These are phyloP conservation scores for Yamadazyma siamensis DNA, from an alignment of 1,139 yeast genomes.

Conservation along the genomic window DNA sequence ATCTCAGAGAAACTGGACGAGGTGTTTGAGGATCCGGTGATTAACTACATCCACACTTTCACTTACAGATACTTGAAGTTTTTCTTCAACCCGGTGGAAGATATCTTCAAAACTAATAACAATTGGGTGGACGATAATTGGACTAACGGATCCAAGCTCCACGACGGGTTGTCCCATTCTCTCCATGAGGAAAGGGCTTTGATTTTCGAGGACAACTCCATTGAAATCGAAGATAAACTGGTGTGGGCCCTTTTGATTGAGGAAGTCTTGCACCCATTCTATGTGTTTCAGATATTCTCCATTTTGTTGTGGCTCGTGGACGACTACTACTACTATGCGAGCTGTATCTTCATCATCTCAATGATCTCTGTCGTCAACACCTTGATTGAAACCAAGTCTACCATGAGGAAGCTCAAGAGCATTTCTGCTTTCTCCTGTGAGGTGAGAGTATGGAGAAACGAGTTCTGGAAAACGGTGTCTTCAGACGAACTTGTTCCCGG, in stretches of 20 bases:
- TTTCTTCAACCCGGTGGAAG: conserved; percentile 82
- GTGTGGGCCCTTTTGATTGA: conserved; percentile 64
- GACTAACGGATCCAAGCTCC: conserved; percentile 55
- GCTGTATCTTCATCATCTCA: conserved; percentile 86
- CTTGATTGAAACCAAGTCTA: conserved; percentile 74
- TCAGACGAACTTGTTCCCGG: conserved; percentile 94
- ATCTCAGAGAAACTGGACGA: conserved; percentile 18
- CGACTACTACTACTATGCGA: conserved; percentile 88
- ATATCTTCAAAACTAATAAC: conserved; percentile 75
- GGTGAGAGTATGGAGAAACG: conserved; percentile 88
- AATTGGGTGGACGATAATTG: conserved; percentile 85
- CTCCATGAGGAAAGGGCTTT: conserved; percentile 62
- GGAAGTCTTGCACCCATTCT: conserved; percentile 92
- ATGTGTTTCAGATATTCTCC: conserved; percentile 89
- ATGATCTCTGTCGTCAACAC: conserved; percentile 76
- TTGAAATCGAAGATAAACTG: conserved; percentile 75
- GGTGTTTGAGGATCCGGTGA: conserved; percentile 46
- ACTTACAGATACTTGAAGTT: conserved; percentile 81
- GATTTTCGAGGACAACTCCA: conserved; percentile 75
- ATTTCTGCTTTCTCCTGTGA: conserved; percentile 74
- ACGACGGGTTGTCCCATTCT: conserved; percentile 71
- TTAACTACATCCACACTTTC: conserved; percentile 70
- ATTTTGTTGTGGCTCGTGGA: conserved; percentile 89
- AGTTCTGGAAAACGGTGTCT: conserved; percentile 82
- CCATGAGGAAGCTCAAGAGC: conserved; percentile 68